Conservation (phyloP, 768 basidiomycete species). For the Rhizopogon roseolus region DNA sequence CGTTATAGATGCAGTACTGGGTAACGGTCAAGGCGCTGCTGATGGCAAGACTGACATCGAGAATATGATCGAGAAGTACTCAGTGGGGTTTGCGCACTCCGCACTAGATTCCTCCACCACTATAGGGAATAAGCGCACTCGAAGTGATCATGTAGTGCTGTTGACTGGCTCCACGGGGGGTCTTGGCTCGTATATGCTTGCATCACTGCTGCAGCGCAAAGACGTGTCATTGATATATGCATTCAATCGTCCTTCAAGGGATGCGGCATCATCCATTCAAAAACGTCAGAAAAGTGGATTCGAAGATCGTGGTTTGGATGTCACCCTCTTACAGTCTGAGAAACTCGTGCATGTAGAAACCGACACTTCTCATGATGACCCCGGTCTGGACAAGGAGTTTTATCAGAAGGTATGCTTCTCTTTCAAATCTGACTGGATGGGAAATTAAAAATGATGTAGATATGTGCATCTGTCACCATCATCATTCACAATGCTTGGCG, state of each 20-base stretch:
- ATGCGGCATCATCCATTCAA: slow-evolving; percentile 1
- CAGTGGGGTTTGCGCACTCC: slow-evolving; percentile 15
- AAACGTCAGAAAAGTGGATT: slow-evolving; percentile 18
- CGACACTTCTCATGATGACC: slow-evolving; percentile 13
- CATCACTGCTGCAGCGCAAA: slow-evolving; percentile 25
- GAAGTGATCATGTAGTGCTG: slow-evolving; percentile 23
- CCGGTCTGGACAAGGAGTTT: slow-evolving; percentile 16
- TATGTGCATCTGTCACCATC: no score
- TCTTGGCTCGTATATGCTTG: slow-evolving; percentile 32
- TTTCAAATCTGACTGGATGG: no score
- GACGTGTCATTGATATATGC: slow-evolving; percentile 26
- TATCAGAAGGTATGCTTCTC: slow-evolving; percentile 12
- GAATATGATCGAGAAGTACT: slow-evolving; percentile 33
- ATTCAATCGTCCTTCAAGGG: slow-evolving; percentile 20
- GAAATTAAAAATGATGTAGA: no score
- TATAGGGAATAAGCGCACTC: background rate
- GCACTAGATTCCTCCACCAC: background rate
- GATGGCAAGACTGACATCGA: slow-evolving; percentile 22
- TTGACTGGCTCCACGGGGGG: slow-evolving; percentile 30
- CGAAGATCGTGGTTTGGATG: slow-evolving; percentile 22
- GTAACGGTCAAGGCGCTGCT: background rate
- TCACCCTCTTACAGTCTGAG: slow-evolving; percentile 10
- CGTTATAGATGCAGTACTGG: slow-evolving; percentile 9
- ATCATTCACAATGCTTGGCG: no score
- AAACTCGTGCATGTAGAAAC: slow-evolving; percentile 27